These are phyloP conservation scores for Rhizoclosmatium globosum DNA, from an alignment of 192 early-diverging fungal species.

Conservation along the genomic window DNA sequence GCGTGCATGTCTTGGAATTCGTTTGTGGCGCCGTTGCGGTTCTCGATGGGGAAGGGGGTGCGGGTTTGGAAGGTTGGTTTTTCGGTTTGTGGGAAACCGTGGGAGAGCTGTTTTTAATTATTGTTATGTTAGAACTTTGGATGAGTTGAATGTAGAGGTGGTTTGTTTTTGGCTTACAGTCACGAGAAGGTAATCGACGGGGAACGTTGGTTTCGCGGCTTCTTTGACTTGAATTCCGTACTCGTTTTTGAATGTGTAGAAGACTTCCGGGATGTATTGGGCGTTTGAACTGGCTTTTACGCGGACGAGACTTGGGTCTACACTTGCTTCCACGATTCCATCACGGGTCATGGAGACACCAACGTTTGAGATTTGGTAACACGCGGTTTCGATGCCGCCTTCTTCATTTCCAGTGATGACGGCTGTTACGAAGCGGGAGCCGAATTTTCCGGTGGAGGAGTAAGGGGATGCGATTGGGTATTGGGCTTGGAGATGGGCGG, in stretches of 20 bases:
- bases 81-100: constrained; percentile 89
- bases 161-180: constrained; percentile 84
- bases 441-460: constrained; percentile 80
- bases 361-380: constrained; percentile 93
- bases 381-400: constrained; percentile 82
- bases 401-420: constrained; percentile 89
- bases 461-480: constrained; percentile 77
- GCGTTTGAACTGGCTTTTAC: constrained; percentile 77
- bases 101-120: constrained; percentile 67
- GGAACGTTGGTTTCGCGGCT: constrained; percentile 94
- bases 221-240: constrained; percentile 88
- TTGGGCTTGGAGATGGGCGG: constrained; percentile 82
- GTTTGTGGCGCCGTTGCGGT: constrained; percentile 64
- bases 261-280: constrained; percentile 95
- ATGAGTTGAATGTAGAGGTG: neutral
- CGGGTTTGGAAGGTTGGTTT: constrained; percentile 75
- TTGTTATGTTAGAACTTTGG: constrained; percentile 4
- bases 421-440: constrained; percentile 94
- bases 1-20: constrained; percentile 61
- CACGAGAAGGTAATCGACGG: constrained; percentile 94
- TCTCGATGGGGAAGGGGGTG: constrained; percentile 77
- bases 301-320: constrained; percentile 85
- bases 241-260: constrained; percentile 96
- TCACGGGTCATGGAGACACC: constrained; percentile 89
- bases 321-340: constrained; percentile 90